These are phyloP conservation scores for Huntiella omanensis DNA, from an alignment of 2,329 filamentous ascomycete species.

Conservation along the genomic window DNA sequence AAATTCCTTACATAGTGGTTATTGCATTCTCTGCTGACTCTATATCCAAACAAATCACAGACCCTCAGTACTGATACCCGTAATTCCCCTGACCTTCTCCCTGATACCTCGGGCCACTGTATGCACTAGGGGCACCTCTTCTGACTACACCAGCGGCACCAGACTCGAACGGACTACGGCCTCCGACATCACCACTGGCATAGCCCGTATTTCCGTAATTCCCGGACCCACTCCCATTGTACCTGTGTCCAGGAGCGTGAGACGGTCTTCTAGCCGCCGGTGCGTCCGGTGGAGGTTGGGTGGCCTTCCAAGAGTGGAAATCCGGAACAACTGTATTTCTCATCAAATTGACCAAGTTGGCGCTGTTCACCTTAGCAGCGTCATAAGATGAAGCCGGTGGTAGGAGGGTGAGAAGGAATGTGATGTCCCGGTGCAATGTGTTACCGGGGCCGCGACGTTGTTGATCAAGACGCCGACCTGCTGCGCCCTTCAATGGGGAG, in stretches of 20 bases:
- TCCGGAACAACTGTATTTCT: conserved; percentile 46
- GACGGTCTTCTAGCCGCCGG: conserved; percentile 10
- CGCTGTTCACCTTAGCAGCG: conserved; percentile 26
- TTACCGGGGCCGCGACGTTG: conserved; percentile 45
- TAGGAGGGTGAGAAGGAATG: conserved; percentile 50
- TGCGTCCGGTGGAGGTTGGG: conserved; percentile 14
- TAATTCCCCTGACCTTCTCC: conserved; percentile 3
- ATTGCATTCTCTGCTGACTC: not conserved
- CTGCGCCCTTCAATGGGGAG: conserved; percentile 80
- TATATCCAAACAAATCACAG: not conserved
- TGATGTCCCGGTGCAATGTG: conserved; percentile 53
- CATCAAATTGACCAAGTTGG: conserved; percentile 55
- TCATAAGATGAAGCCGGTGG: conserved; percentile 32
- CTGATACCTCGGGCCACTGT: too few relatives aligned
- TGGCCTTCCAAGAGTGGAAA: conserved; percentile 33
- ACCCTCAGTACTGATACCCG: conserved; percentile 5
- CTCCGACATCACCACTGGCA: conserved; percentile 18
- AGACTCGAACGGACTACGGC: conserved; percentile 6
- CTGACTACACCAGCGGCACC: not conserved
- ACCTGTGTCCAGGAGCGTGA: conserved; percentile 23
- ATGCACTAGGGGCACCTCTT: too few relatives aligned
- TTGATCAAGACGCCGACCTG: conserved; percentile 68
- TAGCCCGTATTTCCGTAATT: conserved; percentile 23
- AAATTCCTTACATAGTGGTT: too few relatives aligned
- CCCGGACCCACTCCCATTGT: conserved; percentile 20